Evolutionary conservation across 2,329 filamentous ascomycete species (phyloP), one percentile per base, ranked within the genome.

Genomic region (Penicillium sp.): DNA sequence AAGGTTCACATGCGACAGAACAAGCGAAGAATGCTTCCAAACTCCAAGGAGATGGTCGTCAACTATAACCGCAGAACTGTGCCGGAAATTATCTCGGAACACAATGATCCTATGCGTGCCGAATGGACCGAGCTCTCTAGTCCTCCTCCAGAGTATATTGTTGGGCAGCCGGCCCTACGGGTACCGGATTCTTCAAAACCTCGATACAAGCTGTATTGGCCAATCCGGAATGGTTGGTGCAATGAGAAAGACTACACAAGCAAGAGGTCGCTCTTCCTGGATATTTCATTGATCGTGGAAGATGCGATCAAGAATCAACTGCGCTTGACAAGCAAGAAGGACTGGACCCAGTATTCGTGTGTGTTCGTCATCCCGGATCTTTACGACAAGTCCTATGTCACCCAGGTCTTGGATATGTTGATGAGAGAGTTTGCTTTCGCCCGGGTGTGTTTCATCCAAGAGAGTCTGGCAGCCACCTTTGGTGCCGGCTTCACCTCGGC

Each of bases 321-420:
- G 9, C 90, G 89, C 1, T 73, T 97, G 40, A 86, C 82, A 29
- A 86, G 85, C 60, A 89, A 89, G 66, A 89, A 87, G 65, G 86
- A 93, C 49, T 95, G 92, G 86, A 83, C 83, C 52, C 89, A 95
- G 70, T 97, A 97, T 74, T 94, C 90, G 66, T 97, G 91, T 65
- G 92, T 97, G n/a, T 91, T 97, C 67, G 87, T 99, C 60, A 95
- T 99, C 45, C 94, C 94, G 0, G 94, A 99, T 71, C 80, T 99
- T 10, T 99, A 97, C 75, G 94, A 99, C 76, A 95, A 96, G 72
- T 85, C 85, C 48, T 96, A 97, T 61, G 90, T 97, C 18, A 90
- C 91, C 47, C 86, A 89, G 68, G 79, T 95, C 10, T 79, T 99
- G 40, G 87, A 92, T 53, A 90, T 94, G 56, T 85, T 93, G 64